phyloP scores from a whole-genome alignment of 352 stramenopile genomes.

The Pythium guiyangense region DNA sequence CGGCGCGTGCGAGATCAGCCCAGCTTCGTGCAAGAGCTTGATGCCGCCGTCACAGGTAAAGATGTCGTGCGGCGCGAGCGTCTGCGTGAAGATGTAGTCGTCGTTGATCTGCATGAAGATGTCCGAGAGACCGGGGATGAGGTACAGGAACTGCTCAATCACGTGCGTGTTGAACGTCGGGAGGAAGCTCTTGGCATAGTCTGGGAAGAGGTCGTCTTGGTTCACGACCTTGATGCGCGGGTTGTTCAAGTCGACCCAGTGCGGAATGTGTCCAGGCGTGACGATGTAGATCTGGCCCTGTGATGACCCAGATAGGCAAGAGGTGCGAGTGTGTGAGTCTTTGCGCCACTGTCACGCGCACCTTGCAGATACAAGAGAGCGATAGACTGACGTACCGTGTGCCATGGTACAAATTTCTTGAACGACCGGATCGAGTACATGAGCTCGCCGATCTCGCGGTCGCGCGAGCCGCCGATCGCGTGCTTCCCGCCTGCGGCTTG shows the following conservation, averaged over 20 bases:
- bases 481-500: slow-evolving; percentile 64
- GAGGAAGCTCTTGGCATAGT: slow-evolving; percentile 75
- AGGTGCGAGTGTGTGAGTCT: background rate
- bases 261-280: slow-evolving; percentile 69
- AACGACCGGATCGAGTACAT: slow-evolving; percentile 87
- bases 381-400: slow-evolving; percentile 29
- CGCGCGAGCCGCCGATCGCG: slow-evolving; percentile 69
- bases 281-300: slow-evolving; percentile 84
- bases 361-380: background rate
- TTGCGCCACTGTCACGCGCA: background rate
- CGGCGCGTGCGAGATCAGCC: slow-evolving; percentile 70
- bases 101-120: slow-evolving; percentile 90
- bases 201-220: slow-evolving; percentile 83
- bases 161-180: slow-evolving; percentile 88
- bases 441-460: slow-evolving; percentile 86
- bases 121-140: slow-evolving; percentile 82
- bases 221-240: slow-evolving; percentile 84
- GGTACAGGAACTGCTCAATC: slow-evolving; percentile 87
- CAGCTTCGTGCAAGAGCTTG: slow-evolving; percentile 67
- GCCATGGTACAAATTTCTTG: slow-evolving; percentile 80
- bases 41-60: slow-evolving; percentile 87
- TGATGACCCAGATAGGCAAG: background rate
- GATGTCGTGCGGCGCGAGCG: slow-evolving; percentile 77
- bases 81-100: slow-evolving; percentile 86
- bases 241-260: slow-evolving; percentile 82